Evolutionary conservation across 257 asterid species (phyloP).

Genomic region (Solanum corneliomulleri): DNA sequence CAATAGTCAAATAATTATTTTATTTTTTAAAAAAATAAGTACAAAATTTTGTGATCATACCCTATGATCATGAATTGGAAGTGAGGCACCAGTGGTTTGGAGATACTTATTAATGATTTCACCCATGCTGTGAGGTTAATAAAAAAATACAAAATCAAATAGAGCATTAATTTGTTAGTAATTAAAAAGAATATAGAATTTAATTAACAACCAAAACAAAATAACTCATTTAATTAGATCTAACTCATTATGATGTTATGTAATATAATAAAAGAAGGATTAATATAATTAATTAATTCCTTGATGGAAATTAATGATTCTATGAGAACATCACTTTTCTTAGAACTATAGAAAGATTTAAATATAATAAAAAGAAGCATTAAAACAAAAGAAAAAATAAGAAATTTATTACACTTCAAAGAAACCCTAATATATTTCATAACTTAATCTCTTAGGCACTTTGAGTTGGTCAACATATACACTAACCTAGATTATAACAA

Average conservation of each 20-base stretch:
- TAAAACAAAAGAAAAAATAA: neutral
- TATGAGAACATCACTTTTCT: neutral
- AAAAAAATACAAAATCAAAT: neutral
- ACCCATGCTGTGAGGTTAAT: slow-evolving; percentile 41
- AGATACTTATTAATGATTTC: slow-evolving; percentile 54
- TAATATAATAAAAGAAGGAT: neutral
- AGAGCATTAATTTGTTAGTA: neutral
- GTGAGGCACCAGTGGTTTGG: slow-evolving; percentile 30
- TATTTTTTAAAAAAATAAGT: neutral
- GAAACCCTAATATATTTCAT: neutral
- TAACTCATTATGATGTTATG: no score
- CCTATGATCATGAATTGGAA: slow-evolving; percentile 18
- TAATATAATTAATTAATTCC: neutral
- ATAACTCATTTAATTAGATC: no score
- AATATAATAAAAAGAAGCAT: neutral
- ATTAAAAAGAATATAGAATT: neutral
- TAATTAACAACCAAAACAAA: neutral
- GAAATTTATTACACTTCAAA: neutral
- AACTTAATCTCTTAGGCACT: neutral
- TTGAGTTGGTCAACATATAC: slow-evolving; percentile 2
- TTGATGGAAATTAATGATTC: neutral
- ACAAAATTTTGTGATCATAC: slow-evolving; percentile 23
- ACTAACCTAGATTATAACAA: neutral
- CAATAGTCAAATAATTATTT: neutral
- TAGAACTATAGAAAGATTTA: neutral